Evolutionary conservation across 2,329 filamentous ascomycete species (phyloP), one percentile per base, ranked within the genome.

Genomic region (Mycocentrospora acerina): DNA sequence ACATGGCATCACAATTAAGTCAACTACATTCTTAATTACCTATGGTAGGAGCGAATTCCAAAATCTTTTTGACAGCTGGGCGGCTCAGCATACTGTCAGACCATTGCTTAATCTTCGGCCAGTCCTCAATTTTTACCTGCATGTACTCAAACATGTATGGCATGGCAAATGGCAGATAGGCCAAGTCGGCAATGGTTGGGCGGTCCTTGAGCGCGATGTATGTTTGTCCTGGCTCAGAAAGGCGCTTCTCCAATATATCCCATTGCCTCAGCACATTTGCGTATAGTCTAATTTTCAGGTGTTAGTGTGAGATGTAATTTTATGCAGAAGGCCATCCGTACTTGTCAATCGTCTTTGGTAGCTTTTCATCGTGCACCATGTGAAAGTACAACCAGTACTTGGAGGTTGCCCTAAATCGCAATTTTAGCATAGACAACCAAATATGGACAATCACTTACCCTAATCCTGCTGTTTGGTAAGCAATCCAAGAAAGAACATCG

Each of bases 141-240:
- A 67, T 26, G 32, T 67, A 66, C 7, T 28, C 52, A 38, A 67
- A 67, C 62, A 67, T 67, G 53, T 55, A 67, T 3, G 59, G 64
- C 62, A 67, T 68, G 1, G 65, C 56, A 42, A 67, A 69, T 2
- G 64, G 66, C 24, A 66, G 59, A 37, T 64, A 68, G 0, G 63
- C 59, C 2, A 70, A 24, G 27, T 70, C 66, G 1, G 66, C 65
- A 7, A 69, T 32, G 0, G 66, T 67, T 2, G 66, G 67, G 1
- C 67, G 50, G 34, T 67, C 66, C 7, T 28, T 28, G 3, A 70
- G 49, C 4, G 64, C 67, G 30, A 70, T 50, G 40, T 64, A 69
- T 1, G 53, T 19, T 35, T 70, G 66, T 3, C 31, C 49, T 1
- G 46, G 35, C 10, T 32, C 15, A 9, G 34, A 31, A 9, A 57